These are phyloP conservation scores for Apophysomyces trapeziformis DNA, from an alignment of 371 early-diverging fungal genomes.

Conservation along the genomic window DNA sequence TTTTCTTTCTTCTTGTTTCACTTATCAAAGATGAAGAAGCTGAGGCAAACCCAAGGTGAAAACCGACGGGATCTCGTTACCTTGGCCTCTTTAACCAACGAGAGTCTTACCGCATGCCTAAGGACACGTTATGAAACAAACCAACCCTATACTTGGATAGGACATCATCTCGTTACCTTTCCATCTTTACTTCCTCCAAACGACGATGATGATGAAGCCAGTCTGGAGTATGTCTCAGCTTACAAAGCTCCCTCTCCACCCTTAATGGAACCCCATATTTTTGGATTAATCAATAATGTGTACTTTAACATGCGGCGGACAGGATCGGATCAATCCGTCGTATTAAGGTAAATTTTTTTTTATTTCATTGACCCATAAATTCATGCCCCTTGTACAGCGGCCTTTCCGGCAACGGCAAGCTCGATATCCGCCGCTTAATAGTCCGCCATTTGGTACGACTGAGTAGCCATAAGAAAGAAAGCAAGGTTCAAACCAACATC, in stretches of 20 bases:
- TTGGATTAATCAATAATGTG: slow-evolving; percentile 63
- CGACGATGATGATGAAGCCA: slow-evolving; percentile 41
- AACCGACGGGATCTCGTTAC: slow-evolving; percentile 33
- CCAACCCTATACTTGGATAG: slow-evolving; percentile 68
- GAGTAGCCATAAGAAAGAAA: slow-evolving; percentile 77
- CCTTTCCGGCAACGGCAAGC: slow-evolving; percentile 85
- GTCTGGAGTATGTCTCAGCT: slow-evolving; percentile 42
- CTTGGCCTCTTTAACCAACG: slow-evolving; percentile 37
- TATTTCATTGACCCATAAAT: slow-evolving; percentile 69
- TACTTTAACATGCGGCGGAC: slow-evolving; percentile 76
- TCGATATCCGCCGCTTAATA: slow-evolving; percentile 66
- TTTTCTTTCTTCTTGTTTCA: neutral
- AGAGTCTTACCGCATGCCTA: slow-evolving; percentile 54
- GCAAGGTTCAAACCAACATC: slow-evolving; percentile 72
- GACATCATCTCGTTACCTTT: slow-evolving; percentile 56
- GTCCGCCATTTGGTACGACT: slow-evolving; percentile 72
- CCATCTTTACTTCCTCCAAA: slow-evolving; percentile 7
- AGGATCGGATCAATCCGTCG: slow-evolving; percentile 22
- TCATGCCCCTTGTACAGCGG: slow-evolving; percentile 60
- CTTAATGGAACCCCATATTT: slow-evolving; percentile 72
- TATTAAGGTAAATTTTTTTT: slow-evolving; percentile 50
- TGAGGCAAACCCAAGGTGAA: neutral
- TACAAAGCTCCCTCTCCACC: slow-evolving; percentile 37
- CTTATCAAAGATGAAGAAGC: neutral
- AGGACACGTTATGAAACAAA: slow-evolving; percentile 51